Evolutionary conservation across 192 early-diverging fungal genomes (phyloP).

Genomic region (Dispira simplex): DNA sequence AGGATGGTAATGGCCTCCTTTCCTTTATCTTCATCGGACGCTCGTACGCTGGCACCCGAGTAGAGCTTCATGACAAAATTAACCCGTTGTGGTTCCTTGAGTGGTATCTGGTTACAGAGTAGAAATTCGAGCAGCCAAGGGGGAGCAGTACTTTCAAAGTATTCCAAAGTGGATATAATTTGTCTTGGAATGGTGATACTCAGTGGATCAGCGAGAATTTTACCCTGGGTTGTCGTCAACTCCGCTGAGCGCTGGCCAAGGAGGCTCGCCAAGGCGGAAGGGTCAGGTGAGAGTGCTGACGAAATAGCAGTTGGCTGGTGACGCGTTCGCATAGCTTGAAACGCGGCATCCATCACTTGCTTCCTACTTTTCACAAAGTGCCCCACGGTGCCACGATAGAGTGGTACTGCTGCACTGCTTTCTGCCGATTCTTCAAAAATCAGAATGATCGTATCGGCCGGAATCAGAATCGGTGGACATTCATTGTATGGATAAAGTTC

Average conservation of each 20-base stretch:
- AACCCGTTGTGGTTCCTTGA: constrained; percentile 67
- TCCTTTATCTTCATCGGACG: constrained; percentile 23
- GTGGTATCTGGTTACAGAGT: constrained; percentile 48
- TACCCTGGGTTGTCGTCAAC: too few species aligned
- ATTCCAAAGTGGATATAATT: constrained; percentile 21
- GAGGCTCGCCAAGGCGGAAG: too few species aligned
- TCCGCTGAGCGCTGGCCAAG: too few species aligned
- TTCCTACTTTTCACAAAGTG: background rate
- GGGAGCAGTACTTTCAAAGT: constrained; percentile 58
- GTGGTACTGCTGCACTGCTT: constrained; percentile 48
- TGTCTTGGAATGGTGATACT: constrained; percentile 15
- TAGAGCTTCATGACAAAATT: constrained; percentile 65
- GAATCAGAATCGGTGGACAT: constrained; percentile 44
- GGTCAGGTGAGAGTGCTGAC: too few species aligned
- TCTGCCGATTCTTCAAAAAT: constrained; percentile 65
- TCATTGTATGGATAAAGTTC: constrained; percentile 22
- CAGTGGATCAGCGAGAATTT: background rate
- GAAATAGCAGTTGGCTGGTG: too few species aligned
- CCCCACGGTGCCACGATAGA: constrained; percentile 51
- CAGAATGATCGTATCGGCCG: constrained; percentile 45
- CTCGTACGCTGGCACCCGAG: constrained; percentile 24
- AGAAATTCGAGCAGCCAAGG: constrained; percentile 77
- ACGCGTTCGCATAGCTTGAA: constrained; percentile 10
- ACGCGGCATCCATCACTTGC: background rate
- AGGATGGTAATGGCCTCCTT: background rate